These are phyloP conservation scores for Eruca vesicaria DNA, from an alignment of 441 rosid species.

Conservation along the genomic window DNA sequence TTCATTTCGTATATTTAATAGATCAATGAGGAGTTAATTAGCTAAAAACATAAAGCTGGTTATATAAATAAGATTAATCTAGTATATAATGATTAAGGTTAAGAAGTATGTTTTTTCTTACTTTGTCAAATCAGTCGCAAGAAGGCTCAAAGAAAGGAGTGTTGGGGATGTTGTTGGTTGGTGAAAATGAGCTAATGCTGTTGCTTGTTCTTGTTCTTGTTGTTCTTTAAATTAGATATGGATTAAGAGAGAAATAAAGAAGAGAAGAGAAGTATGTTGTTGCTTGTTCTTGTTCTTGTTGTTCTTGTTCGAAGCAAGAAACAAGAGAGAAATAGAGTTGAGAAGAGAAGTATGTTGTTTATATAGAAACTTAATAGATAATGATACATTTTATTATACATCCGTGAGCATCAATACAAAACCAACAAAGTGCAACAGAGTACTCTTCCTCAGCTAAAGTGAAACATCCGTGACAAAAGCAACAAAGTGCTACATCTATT, in stretches of 20 bases:
- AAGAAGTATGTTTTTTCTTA: constrained; percentile 7
- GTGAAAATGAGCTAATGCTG: constrained; percentile 70
- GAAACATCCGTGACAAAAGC: too few relatives aligned
- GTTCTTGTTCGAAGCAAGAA: background rate
- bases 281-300: background rate
- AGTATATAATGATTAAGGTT: constrained; percentile 19
- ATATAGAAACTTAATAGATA: too few relatives aligned
- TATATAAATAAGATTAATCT: background rate
- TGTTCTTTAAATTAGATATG: too few relatives aligned
- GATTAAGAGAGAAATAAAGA: too few relatives aligned
- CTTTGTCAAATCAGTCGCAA: constrained; percentile 19
- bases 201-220: too few relatives aligned
- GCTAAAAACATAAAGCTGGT: background rate
- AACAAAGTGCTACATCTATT: too few relatives aligned
- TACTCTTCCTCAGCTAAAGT: too few relatives aligned
- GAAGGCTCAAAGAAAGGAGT: constrained; percentile 16
- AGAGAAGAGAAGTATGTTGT: too few relatives aligned
- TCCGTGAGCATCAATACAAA: background rate
- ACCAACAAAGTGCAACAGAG: background rate
- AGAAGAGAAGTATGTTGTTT: too few relatives aligned
- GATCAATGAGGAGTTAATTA: background rate
- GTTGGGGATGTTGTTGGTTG: constrained; percentile 36
- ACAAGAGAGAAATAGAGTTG: too few relatives aligned
- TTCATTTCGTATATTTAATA: background rate
- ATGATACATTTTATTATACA: too few relatives aligned